Conservation (phyloP, 139 green algal genomes). For the Volvox africanus region DNA sequence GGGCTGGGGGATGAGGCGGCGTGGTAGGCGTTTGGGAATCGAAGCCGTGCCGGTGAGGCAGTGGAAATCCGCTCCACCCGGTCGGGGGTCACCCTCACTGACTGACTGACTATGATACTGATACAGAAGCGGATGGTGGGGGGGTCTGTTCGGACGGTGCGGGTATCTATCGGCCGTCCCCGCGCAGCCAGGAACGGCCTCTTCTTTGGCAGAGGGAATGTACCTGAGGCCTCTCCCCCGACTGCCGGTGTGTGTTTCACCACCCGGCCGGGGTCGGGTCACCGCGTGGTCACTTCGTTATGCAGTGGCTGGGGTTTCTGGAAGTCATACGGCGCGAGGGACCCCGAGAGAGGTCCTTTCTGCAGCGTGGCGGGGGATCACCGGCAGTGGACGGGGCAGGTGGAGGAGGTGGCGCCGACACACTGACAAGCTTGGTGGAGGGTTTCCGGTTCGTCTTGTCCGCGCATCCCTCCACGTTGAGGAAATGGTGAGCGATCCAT, state of each 20-base stretch:
- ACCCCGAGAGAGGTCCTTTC: slow-evolving; percentile 70
- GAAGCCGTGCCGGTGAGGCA: not conserved
- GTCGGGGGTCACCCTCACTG: too few species aligned
- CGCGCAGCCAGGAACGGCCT: too few species aligned
- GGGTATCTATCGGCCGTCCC: too few species aligned
- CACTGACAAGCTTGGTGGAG: slow-evolving; percentile 72
- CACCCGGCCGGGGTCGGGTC: too few species aligned
- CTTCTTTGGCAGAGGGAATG: too few species aligned
- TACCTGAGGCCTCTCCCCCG: too few species aligned
- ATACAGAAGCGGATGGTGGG: too few species aligned
- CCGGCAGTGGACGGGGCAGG: not conserved
- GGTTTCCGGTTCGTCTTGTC: slow-evolving; percentile 74
- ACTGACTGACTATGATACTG: too few species aligned
- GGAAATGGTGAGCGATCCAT: slow-evolving; percentile 29
- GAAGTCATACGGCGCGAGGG: slow-evolving; percentile 78
- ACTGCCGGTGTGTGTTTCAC: too few species aligned
- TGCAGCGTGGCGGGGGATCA: not conserved
- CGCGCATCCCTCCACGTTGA: slow-evolving; percentile 57
- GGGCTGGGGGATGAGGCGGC: not conserved
- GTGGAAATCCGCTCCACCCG: too few species aligned
- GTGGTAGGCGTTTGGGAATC: not conserved
- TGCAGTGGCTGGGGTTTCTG: slow-evolving; percentile 76
- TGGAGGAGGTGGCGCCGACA: slow-evolving; percentile 51
- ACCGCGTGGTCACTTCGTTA: not conserved
- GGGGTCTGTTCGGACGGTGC: too few species aligned